Evolutionary conservation across 352 stramenopile genomes (phyloP), one percentile per base, ranked within the genome.

Genomic region (Thalassiosira mediterranea): DNA sequence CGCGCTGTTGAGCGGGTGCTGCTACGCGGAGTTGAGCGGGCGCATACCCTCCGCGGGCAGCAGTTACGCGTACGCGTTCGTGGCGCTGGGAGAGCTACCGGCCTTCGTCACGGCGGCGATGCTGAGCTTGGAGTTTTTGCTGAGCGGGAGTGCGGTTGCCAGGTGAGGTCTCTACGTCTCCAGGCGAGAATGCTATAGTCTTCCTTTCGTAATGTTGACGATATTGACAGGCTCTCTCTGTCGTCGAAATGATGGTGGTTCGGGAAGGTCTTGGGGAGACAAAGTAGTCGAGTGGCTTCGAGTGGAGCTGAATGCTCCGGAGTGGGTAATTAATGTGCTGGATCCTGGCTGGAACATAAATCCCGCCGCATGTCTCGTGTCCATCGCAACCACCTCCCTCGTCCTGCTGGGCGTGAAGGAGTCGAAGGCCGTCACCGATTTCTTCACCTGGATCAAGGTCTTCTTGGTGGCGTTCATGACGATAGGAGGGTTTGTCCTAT

Each of bases 21-120:
- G 66, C 42, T 90, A 88, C 66, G 77, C 76, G 10, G 83, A 90
- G 40, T 60, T 90, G 32, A 75, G 58, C 31, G 76, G 76, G 32
- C 46, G 92, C 31, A 91, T 98, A 29, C 94, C 95, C 19, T 96
- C 91, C 2, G 95, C 92, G 4, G 95, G 95, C 4, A 93, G 76
- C 44, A 96, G 92, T 2, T 98, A 98, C 84, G 90, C 93, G 7
- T 98, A 97, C 84, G 79, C 93, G 25, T 98, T 96, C 83, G 89
- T 97, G 60, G 87, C 92, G 2, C 85, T 98, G n/a, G 95, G 95
- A 31, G 95, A 98, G 70, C 83, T 97, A 1, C 92, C 94, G 0
- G 95, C 95, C 7, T 94, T 97, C 26, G 78, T 97, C 23, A 93
- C 92, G 0, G 94, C 89, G 19, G 68, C 62, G 4, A 91, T 87